Evolutionary conservation across 495 filamentous ascomycete species (phyloP), one percentile per base, ranked within the genome.

Genomic region (Podospora anserina): DNA sequence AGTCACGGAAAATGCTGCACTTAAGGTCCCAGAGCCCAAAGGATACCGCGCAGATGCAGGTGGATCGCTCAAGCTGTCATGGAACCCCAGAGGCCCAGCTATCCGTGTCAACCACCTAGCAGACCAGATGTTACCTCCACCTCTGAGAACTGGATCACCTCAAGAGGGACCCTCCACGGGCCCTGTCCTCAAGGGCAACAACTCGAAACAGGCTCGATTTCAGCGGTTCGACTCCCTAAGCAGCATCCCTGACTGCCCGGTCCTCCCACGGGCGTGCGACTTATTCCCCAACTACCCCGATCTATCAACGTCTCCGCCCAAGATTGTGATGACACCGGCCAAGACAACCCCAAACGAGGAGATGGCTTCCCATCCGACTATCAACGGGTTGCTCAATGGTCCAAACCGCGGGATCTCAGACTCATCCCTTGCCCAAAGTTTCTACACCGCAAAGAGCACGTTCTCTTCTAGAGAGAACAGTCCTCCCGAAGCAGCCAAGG

Each of bases 11-110:
- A 58, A 58, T 20, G 56, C 19, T 20, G 23, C 6, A 0, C 5
- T 20, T 9, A 18, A 55, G 9, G 55, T 19, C 7, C 61, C 53
- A 16, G 39, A 11, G 13, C 55, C 16, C 30, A 63, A n/a, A 53
- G 59, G 61, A 15, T 71, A 68, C 34, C 62, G 69, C 5, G 63
- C 62, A 57, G 53, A 66, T 53, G 66, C 66, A 19, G 69, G 69
- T 27, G 69, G 69, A 3, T 71, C 69, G 5, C 62, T 71, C 26
- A 63, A 28, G 4, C 63, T 71, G 7, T 28, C 64, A 4, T 23
- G 64, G 26, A 19, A 65, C 4, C 61, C 62, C 32, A 53, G 4
- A 26, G 19, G 68, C 26, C 59, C 27, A 7, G 59, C 59, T 18
- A 26, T 61, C 13, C 39, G 2, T 49, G 9, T 16, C 39, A 49